Conservation (phyloP, 2,329 filamentous ascomycete species). For the Fusarium sacchari region DNA sequence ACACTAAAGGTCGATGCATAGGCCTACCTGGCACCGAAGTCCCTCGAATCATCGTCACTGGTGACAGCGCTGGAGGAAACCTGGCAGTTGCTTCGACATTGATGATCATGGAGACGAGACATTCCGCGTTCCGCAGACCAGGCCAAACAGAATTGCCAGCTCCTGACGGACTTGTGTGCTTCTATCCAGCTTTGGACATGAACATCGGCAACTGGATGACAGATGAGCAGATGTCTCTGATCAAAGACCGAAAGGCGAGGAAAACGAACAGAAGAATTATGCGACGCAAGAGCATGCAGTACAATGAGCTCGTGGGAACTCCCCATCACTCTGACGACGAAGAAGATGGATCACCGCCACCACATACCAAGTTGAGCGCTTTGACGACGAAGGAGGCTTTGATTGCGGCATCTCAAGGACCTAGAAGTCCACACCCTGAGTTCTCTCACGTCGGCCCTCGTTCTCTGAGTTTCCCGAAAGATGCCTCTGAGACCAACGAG, state of each 20-base stretch:
- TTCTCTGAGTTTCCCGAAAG: conserved; percentile 38
- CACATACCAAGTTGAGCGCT: conserved; percentile 6
- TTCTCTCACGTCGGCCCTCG: conserved; percentile 60
- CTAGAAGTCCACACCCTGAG: conserved; percentile 56
- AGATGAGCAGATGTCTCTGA: conserved; percentile 95
- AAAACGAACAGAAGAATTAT: conserved; percentile 83
- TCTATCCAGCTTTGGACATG: conserved; percentile 94
- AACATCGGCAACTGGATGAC: conserved; percentile 99
- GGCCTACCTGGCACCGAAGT: conserved; percentile 53
- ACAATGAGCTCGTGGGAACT: conserved; percentile 83
- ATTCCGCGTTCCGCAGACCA: conserved; percentile 50
- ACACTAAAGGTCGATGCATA: conserved; percentile 55
- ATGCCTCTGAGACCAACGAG: conserved; percentile 20
- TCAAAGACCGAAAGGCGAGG: conserved; percentile 82
- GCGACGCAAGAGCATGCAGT: conserved; percentile 87
- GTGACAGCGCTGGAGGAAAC: conserved; percentile 62
- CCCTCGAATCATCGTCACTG: conserved; percentile 57
- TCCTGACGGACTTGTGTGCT: conserved; percentile 83
- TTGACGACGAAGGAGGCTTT: conserved; percentile 16
- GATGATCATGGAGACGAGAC: conserved; percentile 85
- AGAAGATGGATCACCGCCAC: conserved; percentile 53
- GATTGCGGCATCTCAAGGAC: conserved; percentile 19
- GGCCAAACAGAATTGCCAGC: conserved; percentile 68
- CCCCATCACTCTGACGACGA: conserved; percentile 84
- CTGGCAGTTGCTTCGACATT: conserved; percentile 75